Evolutionary conservation across 495 filamentous ascomycete species (phyloP), one percentile per base, ranked within the genome.

Genomic region (Neurospora sp.): DNA sequence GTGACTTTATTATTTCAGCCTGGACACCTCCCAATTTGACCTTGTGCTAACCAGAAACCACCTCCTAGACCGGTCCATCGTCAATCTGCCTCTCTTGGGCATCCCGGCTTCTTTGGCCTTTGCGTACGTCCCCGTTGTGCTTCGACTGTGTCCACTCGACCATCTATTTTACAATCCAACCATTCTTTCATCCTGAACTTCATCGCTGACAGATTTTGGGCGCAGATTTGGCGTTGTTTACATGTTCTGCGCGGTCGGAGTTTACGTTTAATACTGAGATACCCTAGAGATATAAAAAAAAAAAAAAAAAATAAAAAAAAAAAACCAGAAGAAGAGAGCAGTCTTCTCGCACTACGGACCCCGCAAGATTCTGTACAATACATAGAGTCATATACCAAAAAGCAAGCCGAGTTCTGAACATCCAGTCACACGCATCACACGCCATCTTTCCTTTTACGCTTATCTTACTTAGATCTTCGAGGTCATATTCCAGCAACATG

Each of bases 191-290:
- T 65, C 53, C 27, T 31, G 14, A 35, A 6, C 27, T 18, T 0
- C 12, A 18, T 4, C 53, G 53, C 53, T 65, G 14, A 65, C 53
- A 2, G 18, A 6, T 18, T 35, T 14, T 35, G 12, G 6, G 72
- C 37, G 4, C 79, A 99, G 96, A 53, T 94, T 98, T 81, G 96
- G 96, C 74, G 92, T 95, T 65, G 94, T 98, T 27, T 97, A 93
- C 86, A 95, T 97, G 90, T 98, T 99, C 80, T 99, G 96, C 83
- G 96, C 94, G 31, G 96, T 94, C 80, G 96, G 96, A 78, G 96
- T 99, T 79, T 99, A 99, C 90, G 96, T 99, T 83, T 99, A 75
- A 72, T 42, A 84, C 27, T 35, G 53, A 83, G 82, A 83, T 83
- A 85, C 81, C 81, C 83, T 72, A 73, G 76, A 75, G 73, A 76